A percentile compares a stretch with the other conserved stretches of the same genome.
Evolutionary conservation across 805 yeast species (phyloP).

Genomic region (Candida montana): DNA sequence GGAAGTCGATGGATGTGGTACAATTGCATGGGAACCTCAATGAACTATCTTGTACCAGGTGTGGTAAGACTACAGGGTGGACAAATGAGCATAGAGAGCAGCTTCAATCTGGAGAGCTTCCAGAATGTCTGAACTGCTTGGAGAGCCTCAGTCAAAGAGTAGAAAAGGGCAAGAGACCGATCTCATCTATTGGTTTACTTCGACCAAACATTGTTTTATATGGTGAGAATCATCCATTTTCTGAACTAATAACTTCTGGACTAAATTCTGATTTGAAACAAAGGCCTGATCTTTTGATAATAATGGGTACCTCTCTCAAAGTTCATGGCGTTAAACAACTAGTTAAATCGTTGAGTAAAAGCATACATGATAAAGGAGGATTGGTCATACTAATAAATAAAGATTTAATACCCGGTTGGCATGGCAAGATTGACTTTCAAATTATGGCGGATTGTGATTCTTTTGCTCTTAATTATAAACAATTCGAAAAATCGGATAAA

Average conservation of each 20-base stretch:
- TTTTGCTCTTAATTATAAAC: constrained; percentile 46
- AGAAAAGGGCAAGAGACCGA: constrained; percentile 65
- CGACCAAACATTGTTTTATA: constrained; percentile 89
- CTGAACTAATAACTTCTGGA: constrained; percentile 72
- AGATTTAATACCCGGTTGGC: constrained; percentile 65
- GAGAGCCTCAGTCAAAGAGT: constrained; percentile 50
- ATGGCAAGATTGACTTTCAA: constrained; percentile 70
- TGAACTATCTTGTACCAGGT: constrained; percentile 67
- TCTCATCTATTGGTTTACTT: constrained; percentile 66
- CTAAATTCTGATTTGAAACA: constrained; percentile 57
- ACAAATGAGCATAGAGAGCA: constrained; percentile 39
- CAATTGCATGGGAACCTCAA: constrained; percentile 90
- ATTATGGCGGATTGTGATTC: constrained; percentile 75
- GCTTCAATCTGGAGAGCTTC: constrained; percentile 59
- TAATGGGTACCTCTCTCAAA: constrained; percentile 88
- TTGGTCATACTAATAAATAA: constrained; percentile 72
- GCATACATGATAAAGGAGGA: constrained; percentile 76
- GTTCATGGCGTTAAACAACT: constrained; percentile 85
- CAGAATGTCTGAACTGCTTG: constrained; percentile 71
- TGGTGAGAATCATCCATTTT: constrained; percentile 90
- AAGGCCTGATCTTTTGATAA: constrained; percentile 73
- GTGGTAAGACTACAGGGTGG: constrained; percentile 62
- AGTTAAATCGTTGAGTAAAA: constrained; percentile 62
- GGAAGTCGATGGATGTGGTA: constrained; percentile 71
- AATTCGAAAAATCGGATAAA: constrained; percentile 13